Conservation (phyloP, 208 protist species). For the Trypanosoma boissoni region DNA sequence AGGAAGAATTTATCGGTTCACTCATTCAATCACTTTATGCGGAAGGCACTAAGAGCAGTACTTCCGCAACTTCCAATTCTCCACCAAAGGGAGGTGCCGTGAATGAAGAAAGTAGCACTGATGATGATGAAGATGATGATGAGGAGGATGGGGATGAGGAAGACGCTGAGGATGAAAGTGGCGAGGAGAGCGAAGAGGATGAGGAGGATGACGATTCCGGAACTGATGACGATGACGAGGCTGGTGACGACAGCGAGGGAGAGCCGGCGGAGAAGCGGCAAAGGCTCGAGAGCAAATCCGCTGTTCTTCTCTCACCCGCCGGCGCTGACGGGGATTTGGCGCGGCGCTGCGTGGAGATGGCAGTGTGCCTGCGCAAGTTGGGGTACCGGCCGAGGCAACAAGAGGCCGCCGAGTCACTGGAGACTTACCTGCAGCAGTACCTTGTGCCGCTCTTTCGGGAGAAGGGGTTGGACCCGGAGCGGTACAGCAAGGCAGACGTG, state of each 20-base stretch:
- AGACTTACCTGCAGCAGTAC: slow-evolving; percentile 60
- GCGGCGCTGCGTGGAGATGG: slow-evolving; percentile 74
- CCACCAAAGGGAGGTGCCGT: not conserved
- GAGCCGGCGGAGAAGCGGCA: slow-evolving; percentile 44
- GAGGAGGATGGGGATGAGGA: slow-evolving; percentile 28
- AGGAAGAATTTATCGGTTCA: slow-evolving; percentile 40
- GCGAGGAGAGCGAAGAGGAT: slow-evolving; percentile 33
- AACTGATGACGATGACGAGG: slow-evolving; percentile 38
- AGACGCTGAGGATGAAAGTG: slow-evolving; percentile 28
- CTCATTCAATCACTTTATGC: slow-evolving; percentile 41
- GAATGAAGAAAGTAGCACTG: slow-evolving; percentile 11
- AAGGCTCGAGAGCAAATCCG: slow-evolving; percentile 29
- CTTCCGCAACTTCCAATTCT: not conserved
- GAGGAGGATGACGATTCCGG: slow-evolving; percentile 32
- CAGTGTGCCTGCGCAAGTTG: slow-evolving; percentile 61
- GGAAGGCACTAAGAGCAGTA: slow-evolving; percentile 3
- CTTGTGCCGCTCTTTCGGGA: slow-evolving; percentile 65
- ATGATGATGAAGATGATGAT: slow-evolving; percentile 21
- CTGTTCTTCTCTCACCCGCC: not conserved
- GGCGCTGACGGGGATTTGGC: slow-evolving; percentile 22
- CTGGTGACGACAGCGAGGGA: slow-evolving; percentile 34
- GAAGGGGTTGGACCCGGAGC: slow-evolving; percentile 62
- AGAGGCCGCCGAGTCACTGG: slow-evolving; percentile 41
- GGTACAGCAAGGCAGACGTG: slow-evolving; percentile 54
- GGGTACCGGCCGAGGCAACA: slow-evolving; percentile 53